Percentiles rank a stretch among this genome's conserved stretches.
Evolutionary conservation across 768 basidiomycete species (phyloP).

Genomic region (Trametes gibbosa): DNA sequence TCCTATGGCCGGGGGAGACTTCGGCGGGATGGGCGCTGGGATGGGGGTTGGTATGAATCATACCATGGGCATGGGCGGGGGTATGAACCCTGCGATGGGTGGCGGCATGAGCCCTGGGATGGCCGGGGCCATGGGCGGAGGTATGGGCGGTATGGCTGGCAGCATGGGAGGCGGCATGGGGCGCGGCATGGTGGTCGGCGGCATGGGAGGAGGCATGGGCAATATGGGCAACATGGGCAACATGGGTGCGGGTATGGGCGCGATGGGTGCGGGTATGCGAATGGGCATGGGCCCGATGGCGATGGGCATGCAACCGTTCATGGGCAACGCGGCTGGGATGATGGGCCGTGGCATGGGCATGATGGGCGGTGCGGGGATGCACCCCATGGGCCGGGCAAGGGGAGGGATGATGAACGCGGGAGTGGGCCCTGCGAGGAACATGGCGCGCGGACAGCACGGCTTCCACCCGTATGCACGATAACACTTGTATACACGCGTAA

Average conservation of each 20-base stretch:
- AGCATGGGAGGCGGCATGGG: constrained; percentile 19
- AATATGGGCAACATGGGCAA: constrained; percentile 26
- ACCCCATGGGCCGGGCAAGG: constrained; percentile 39
- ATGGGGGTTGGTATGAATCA: constrained; percentile 21
- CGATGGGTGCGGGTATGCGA: constrained; percentile 20
- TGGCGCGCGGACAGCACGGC: constrained; percentile 66
- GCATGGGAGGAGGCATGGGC: constrained; percentile 27
- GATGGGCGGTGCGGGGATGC: constrained; percentile 29
- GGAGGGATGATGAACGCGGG: constrained; percentile 47
- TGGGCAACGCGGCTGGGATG: constrained; percentile 22
- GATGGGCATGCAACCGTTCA: constrained; percentile 25
- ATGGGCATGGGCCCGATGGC: constrained; percentile 26
- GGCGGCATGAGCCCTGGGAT: constrained; percentile 41
- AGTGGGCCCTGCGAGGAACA: constrained; percentile 67
- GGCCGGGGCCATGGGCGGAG: constrained; percentile 19
- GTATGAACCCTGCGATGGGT: constrained; percentile 34
- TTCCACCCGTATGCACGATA: constrained; percentile 78
- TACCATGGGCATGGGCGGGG: constrained; percentile 34
- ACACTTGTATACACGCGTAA: not conserved
- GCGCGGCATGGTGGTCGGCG: no score
- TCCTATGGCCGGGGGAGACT: constrained; percentile 19
- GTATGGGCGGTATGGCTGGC: constrained; percentile 21
- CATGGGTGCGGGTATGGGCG: constrained; percentile 22
- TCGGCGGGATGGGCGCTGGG: constrained; percentile 23
- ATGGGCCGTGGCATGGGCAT: constrained; percentile 23